Base-by-base conservation (phyloP, 768 basidiomycete genomes). In the Lyophyllum decastes region DNA sequence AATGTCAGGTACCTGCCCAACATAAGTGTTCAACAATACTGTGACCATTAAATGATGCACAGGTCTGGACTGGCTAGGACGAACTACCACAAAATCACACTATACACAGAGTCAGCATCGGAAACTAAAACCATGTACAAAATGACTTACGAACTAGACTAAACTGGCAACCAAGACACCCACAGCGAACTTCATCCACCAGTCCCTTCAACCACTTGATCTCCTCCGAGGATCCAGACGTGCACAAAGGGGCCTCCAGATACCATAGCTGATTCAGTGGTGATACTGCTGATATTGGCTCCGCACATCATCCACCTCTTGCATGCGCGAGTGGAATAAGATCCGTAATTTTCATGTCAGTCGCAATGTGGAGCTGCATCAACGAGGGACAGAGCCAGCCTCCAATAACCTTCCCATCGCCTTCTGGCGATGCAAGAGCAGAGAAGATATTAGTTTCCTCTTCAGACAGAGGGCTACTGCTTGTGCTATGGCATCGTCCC, bases 321-420 rank as follows among this genome's bases (percentile, higher is more conserved):
- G 61, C 62, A n/a, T 63, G 61, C 6, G 58, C 65, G n/a, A 71
- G 63, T 3, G 61, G 52, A 21, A 70, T 55, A 0, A 69, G 54
- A 25, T 68, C 62, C 11, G 21, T 38, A 12, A 69, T 33, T 19
- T 50, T 57, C 14, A 64, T 30, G 10, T 63, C 49, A 16, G 52
- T 44, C 14, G 69, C 64, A 22, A 70, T 38, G 44, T 48, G 57
- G 4, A 73, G 49, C 16, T 65, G 59, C 25, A 63, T 65, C 21
- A 73, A 52, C 9, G 64, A 63, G 2, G 71, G 68, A 49, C 69
- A 72, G 30, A 73, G 65, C 70, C 68, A 72, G 34, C 54, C 62
- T 2, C 58, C 63, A n/a, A n/a, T n/a, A n/a, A n/a, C n/a, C n/a
- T n/a, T n/a, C n/a, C n/a, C n/a, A n/a, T n/a, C 61, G 19, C 61